These are phyloP conservation scores for Saccharomycopsis javanensis DNA, from an alignment of 805 yeast genomes.

Conservation along the genomic window DNA sequence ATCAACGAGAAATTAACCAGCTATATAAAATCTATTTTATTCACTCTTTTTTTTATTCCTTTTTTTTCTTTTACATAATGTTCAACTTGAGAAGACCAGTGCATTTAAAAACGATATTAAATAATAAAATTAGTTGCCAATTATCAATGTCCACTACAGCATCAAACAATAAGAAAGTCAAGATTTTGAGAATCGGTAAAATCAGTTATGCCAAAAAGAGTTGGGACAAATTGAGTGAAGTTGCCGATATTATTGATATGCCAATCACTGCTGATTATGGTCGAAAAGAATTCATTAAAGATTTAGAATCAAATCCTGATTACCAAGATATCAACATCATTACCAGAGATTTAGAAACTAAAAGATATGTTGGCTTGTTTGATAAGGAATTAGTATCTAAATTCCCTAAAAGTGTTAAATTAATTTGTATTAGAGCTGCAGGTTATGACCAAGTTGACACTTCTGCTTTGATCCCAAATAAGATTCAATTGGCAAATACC, in stretches of 20 bases:
- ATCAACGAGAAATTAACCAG: no score
- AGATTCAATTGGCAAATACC: conserved; percentile 58
- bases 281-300: conserved; percentile 32
- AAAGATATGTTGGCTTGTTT: conserved; percentile 48
- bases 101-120: neutral
- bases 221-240: conserved; percentile 47
- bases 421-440: conserved; percentile 59
- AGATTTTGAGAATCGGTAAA: conserved; percentile 57
- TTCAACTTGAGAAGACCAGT: neutral
- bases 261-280: conserved; percentile 27
- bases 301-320: conserved; percentile 28
- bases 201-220: conserved; percentile 51
- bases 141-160: neutral
- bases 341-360: conserved; percentile 46
- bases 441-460: conserved; percentile 69
- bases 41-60: neutral
- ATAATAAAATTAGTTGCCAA: neutral
- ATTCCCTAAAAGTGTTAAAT: conserved; percentile 44
- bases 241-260: conserved; percentile 37
- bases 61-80: neutral
- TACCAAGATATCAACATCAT: conserved; percentile 26
- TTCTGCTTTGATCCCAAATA: conserved; percentile 37
- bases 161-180: conserved; percentile 28
- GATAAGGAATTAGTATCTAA: conserved; percentile 49
- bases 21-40: neutral